Evolutionary conservation across 148 eudicot genomes (phyloP).

Genomic region (Cornus suecica): DNA sequence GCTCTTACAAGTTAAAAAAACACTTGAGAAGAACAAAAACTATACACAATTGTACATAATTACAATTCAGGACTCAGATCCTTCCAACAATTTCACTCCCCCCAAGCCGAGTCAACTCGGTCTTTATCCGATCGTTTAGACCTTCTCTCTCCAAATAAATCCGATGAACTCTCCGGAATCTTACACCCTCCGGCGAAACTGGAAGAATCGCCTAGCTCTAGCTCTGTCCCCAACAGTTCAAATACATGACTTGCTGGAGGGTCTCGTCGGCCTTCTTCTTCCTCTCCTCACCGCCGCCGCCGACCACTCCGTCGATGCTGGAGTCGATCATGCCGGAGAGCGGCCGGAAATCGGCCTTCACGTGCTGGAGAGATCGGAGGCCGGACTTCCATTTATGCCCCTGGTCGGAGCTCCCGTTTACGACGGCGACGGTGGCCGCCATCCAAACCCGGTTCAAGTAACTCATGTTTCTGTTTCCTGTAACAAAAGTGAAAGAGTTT

Average conservation of each 20-base stretch:
- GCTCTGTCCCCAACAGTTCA: conserved; percentile 69
- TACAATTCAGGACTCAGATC: not conserved
- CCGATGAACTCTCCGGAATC: not conserved
- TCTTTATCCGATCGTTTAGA: not conserved
- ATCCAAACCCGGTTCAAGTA: conserved; percentile 38
- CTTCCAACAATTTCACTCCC: not conserved
- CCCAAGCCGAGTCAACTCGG: not conserved
- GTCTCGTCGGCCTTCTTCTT: conserved; percentile 44
- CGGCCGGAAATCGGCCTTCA: conserved; percentile 26
- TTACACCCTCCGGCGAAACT: not conserved
- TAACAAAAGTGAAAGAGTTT: not conserved
- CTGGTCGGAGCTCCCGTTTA: conserved; percentile 45
- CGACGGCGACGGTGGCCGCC: conserved; percentile 55
- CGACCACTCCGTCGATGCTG: conserved; percentile 1
- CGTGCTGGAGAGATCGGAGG: conserved; percentile 25
- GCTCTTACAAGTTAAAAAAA: not conserved
- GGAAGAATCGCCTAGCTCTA: conserved; percentile 30
- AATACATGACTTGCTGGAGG: conserved; percentile 58
- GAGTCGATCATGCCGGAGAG: conserved; percentile 7
- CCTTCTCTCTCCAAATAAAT: not conserved
- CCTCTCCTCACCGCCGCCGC: conserved; percentile 17
- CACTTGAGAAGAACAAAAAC: no score
- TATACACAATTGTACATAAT: not conserved
- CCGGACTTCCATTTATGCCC: conserved; percentile 46
- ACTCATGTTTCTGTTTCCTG: conserved; percentile 15